Evolutionary conservation across 2,329 filamentous ascomycete genomes (phyloP).

Genomic region (Scolecobasidium constrictum): DNA sequence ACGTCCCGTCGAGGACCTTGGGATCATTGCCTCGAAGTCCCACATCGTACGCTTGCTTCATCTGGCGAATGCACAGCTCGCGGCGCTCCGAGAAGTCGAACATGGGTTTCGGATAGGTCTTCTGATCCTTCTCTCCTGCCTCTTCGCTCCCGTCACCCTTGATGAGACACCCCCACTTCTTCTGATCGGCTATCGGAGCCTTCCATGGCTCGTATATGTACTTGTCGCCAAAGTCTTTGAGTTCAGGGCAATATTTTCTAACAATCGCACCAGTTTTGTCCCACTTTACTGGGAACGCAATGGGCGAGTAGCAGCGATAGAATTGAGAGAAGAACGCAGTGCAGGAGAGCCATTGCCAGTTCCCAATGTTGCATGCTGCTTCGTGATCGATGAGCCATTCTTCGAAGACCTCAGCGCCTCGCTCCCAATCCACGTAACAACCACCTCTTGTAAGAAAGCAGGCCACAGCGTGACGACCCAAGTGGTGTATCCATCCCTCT

Average conservation of each 20-base stretch:
- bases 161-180: slow-evolving; percentile 53
- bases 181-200: slow-evolving; percentile 56
- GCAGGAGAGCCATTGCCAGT: slow-evolving; percentile 71
- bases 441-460: slow-evolving; percentile 73
- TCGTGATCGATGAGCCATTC: slow-evolving; percentile 68
- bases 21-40: slow-evolving; percentile 54
- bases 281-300: slow-evolving; percentile 67
- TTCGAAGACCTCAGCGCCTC: slow-evolving; percentile 68
- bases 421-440: slow-evolving; percentile 70
- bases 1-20: slow-evolving; percentile 50
- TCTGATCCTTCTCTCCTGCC: slow-evolving; percentile 21
- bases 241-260: slow-evolving; percentile 55
- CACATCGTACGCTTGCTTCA: slow-evolving; percentile 60
- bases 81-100: slow-evolving; percentile 60
- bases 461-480: slow-evolving; percentile 66
- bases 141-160: slow-evolving; percentile 39
- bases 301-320: slow-evolving; percentile 58
- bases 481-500: slow-evolving; percentile 73
- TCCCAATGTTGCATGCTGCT: slow-evolving; percentile 60
- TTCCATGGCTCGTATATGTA: slow-evolving; percentile 76
- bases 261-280: slow-evolving; percentile 58
- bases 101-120: slow-evolving; percentile 61
- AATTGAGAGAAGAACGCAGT: slow-evolving; percentile 66
- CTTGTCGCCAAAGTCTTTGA: slow-evolving; percentile 50
- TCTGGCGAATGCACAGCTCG: slow-evolving; percentile 50